Base-by-base conservation (phyloP, 2,329 filamentous ascomycete genomes). In the Aspergillus sp. region DNA sequence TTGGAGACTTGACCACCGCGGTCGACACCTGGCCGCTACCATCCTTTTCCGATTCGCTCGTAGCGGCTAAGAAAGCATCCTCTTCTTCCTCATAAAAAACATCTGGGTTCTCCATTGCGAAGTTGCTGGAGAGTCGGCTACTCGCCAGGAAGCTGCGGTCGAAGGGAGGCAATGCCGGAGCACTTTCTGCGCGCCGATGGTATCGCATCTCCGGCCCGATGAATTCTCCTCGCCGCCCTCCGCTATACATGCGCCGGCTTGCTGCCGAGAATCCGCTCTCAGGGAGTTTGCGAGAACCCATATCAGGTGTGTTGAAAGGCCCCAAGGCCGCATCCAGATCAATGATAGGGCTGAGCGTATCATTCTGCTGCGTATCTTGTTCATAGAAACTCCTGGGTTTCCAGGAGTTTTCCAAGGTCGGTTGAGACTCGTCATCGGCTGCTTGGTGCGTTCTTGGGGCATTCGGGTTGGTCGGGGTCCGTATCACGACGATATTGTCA, bases 261-360 rank as follows among this genome's bases (percentile, higher is more conserved):
- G 70, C 71, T 45, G 67, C 63, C 5, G 72, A 70, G 49, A 76
- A 74, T 5, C 71, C 68, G 50, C 68, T 73, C 20, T 64, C 61
- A 3, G 65, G 56, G 53, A 62, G 58, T 32, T 59, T 61, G 19
- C 64, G 60, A 16, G 66, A 62, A n/a, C 68, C 66, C 62, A 73
- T 72, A 47, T 75, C 74, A 6, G 76, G 74, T 0, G 91, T 96
- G 64, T 95, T 94, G 71, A 96, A 96, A 0, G 93, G 91, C 1
- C 91, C 92, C 1, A 97, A 80, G 21, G 93, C 94, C 16, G 92
- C 93, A 73, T 99, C 94, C 40, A 99, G 77, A 70, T 99, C 94
- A 58, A 99, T 95, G 70, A 97, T 88, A 6, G 89, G 87, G 64
- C 86, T 89, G 48, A 87, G 81, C 3, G 82, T 70, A 54, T 95